phyloP scores from a whole-genome alignment of 164 flowering plant genomes.

The Liquidambar formosana region DNA sequence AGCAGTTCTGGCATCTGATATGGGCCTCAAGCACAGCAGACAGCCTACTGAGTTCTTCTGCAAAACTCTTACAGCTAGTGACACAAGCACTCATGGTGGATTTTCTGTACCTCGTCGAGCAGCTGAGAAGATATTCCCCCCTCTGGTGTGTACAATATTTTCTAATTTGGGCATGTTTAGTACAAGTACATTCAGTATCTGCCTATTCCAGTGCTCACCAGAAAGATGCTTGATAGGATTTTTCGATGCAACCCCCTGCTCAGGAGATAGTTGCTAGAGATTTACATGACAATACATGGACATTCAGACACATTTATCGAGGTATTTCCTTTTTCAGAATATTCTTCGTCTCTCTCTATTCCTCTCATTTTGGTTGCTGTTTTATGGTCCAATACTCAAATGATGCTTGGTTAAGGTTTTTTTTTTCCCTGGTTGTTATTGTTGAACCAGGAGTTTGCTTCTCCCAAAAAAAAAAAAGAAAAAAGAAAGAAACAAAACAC shows the following conservation, averaged over 20 bases:
- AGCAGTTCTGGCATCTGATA: constrained; percentile 78
- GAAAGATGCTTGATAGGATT: constrained; percentile 52
- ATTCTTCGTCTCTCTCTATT: neutral
- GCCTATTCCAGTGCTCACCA: constrained; percentile 19
- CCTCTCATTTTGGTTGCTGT: neutral
- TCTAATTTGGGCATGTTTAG: constrained; percentile 4
- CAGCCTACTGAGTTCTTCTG: constrained; percentile 95
- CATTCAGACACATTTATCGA: constrained; percentile 90
- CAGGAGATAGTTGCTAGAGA: constrained; percentile 87
- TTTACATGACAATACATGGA: constrained; percentile 84
- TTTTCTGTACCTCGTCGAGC: constrained; percentile 98
- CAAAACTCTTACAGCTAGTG: constrained; percentile 96
- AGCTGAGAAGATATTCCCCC: constrained; percentile 95
- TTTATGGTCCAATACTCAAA: neutral
- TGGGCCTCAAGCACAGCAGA: constrained; percentile 83
- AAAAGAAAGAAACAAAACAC: too few species aligned
- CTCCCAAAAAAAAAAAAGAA: too few species aligned
- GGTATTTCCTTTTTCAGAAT: constrained; percentile 43
- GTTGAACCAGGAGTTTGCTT: too few species aligned
- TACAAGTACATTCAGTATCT: neutral
- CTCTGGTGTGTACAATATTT: constrained; percentile 51
- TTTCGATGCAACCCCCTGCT: constrained; percentile 93
- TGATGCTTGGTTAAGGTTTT: neutral
- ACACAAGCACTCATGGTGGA: constrained; percentile 98
- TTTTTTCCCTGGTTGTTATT: too few species aligned